These are phyloP conservation scores for Pleurotus cornucopiae DNA, from an alignment of 768 basidiomycete species.

Conservation along the genomic window DNA sequence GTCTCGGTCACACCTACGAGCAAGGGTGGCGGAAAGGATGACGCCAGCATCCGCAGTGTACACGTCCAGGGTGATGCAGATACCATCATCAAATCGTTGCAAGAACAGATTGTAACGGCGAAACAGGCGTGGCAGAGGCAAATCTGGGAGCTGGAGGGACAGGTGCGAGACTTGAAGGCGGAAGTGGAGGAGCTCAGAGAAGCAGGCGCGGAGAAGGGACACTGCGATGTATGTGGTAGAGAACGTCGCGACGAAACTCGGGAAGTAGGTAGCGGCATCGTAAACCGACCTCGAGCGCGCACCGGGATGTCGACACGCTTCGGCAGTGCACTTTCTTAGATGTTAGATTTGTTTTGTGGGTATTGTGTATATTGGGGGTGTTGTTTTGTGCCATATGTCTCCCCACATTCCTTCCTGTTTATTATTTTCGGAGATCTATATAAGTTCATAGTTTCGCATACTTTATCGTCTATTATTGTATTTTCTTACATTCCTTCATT, in stretches of 20 bases:
- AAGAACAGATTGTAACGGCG: slow-evolving; percentile 54
- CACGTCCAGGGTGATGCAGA: slow-evolving; percentile 35
- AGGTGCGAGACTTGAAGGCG: slow-evolving; percentile 65
- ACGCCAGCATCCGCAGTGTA: slow-evolving; percentile 14
- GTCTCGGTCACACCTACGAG: slow-evolving; percentile 13
- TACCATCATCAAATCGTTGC: slow-evolving; percentile 46
- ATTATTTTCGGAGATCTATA: slow-evolving; percentile 9
- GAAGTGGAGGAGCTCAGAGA: slow-evolving; percentile 58
- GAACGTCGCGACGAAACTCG: slow-evolving; percentile 21
- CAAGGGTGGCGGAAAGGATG: slow-evolving; percentile 11
- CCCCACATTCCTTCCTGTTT: slow-evolving; percentile 9
- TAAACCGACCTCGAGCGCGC: slow-evolving; percentile 63
- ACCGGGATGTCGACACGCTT: slow-evolving; percentile 67
- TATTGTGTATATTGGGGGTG: slow-evolving; percentile 14
- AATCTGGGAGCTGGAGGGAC: slow-evolving; percentile 71
- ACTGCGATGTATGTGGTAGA: slow-evolving; percentile 62
- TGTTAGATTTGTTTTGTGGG: slow-evolving; percentile 15
- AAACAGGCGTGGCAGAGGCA: slow-evolving; percentile 69
- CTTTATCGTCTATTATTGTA: slow-evolving; percentile 23
- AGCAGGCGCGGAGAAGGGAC: slow-evolving; percentile 26
- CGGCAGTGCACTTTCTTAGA: slow-evolving; percentile 36
- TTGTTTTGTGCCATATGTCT: slow-evolving; percentile 12
- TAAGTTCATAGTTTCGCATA: slow-evolving; percentile 7
- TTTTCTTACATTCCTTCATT: slow-evolving; percentile 3
- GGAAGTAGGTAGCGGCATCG: slow-evolving; percentile 27